Conservation (phyloP, 306 rosid genomes). For the Prunus mume region DNA sequence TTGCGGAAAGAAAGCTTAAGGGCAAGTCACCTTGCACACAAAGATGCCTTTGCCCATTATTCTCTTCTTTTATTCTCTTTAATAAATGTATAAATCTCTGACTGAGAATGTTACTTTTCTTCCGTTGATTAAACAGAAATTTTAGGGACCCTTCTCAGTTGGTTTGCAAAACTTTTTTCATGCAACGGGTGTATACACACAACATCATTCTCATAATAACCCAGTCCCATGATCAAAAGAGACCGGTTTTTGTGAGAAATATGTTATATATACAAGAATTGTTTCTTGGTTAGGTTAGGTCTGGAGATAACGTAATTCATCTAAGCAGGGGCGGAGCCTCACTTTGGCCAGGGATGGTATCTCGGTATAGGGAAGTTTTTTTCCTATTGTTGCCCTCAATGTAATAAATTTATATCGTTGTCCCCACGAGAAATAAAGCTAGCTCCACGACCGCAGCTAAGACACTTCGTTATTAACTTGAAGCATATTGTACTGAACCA, state of each 20-base stretch:
- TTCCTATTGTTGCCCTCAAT: too few species aligned
- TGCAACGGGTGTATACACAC: not conserved
- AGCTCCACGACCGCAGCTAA: too few species aligned
- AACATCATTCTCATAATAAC: not conserved
- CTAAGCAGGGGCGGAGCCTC: too few species aligned
- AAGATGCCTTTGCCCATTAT: conserved; percentile 51
- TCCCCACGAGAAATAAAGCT: too few species aligned
- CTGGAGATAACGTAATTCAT: too few species aligned
- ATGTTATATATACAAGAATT: not conserved
- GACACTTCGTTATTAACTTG: not conserved
- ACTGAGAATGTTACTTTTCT: conserved; percentile 15
- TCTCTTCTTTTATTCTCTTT: conserved; percentile 45
- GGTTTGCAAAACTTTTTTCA: not conserved
- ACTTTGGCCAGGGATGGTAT: too few species aligned
- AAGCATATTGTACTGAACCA: not conserved
- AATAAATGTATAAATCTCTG: not conserved
- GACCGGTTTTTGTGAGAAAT: not conserved
- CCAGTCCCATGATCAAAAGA: not conserved
- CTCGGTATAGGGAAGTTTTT: too few species aligned
- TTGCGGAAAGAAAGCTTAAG: conserved; percentile 29
- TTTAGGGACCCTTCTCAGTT: not conserved
- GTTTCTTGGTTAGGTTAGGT: too few species aligned
- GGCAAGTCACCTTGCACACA: conserved; percentile 34
- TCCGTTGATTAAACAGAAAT: not conserved
- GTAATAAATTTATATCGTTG: too few species aligned